A percentile compares a stretch with the other conserved stretches of the same genome.
Conservation (phyloP, 192 early-diverging fungal species). For the Coemansia sp. region DNA sequence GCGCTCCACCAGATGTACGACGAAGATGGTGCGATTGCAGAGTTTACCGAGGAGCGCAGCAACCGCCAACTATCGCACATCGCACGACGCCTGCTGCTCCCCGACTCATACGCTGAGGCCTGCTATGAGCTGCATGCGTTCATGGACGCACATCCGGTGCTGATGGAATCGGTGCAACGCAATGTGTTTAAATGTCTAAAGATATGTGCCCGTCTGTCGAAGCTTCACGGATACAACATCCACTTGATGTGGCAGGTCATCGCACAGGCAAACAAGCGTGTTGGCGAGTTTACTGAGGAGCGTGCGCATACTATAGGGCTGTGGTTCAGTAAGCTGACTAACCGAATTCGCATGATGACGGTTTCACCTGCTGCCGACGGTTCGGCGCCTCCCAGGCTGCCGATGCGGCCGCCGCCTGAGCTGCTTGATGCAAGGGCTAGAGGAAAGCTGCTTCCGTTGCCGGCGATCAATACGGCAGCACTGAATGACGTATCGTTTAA, state of each 20-base stretch:
- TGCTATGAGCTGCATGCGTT: conserved; percentile 48
- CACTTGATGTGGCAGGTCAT: conserved; percentile 55
- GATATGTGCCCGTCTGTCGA: conserved; percentile 50
- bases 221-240: conserved; percentile 51
- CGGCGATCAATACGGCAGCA: conserved; percentile 24
- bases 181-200: conserved; percentile 54
- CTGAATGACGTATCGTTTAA: conserved; percentile 36
- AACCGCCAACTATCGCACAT: conserved; percentile 40
- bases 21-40: conserved; percentile 34
- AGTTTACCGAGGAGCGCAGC: conserved; percentile 50
- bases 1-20: conserved; percentile 12
- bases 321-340: conserved; percentile 46
- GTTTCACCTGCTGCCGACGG: conserved; percentile 48
- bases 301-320: conserved; percentile 29
- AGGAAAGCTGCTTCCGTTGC: conserved; percentile 41
- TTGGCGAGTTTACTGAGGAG: conserved; percentile 29
- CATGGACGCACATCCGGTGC: conserved; percentile 20
- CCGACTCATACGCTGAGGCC: conserved; percentile 46
- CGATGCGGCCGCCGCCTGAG: conserved; percentile 38
- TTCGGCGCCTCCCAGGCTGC: conserved; percentile 46
- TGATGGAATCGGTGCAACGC: conserved; percentile 38
- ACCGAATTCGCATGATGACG: conserved; percentile 49
- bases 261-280: conserved; percentile 31
- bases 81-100: conserved; percentile 37
- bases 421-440: conserved; percentile 28